phyloP scores from a whole-genome alignment of 495 filamentous ascomycete genomes.

The Echria macrotheca region DNA sequence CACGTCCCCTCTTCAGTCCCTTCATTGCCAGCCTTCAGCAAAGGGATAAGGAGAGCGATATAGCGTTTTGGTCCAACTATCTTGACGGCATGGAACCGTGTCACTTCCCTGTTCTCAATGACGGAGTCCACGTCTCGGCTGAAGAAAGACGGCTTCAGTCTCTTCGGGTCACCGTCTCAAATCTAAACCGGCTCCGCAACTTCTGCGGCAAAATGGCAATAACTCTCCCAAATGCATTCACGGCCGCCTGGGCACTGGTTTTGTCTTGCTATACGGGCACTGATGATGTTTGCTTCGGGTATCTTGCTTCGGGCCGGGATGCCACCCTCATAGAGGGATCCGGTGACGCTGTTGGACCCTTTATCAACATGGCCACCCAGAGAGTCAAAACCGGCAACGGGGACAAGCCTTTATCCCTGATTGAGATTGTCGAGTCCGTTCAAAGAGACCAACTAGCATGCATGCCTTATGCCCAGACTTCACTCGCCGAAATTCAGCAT shows the following conservation, averaged over 20 bases:
- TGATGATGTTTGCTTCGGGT: slow-evolving; percentile 39
- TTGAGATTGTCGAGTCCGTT: slow-evolving; percentile 15
- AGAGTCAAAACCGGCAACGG: slow-evolving; percentile 22
- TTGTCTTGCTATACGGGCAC: slow-evolving; percentile 35
- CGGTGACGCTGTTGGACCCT: slow-evolving; percentile 43
- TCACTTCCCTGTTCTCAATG: slow-evolving; percentile 20
- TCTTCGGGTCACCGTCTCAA: slow-evolving; percentile 11
- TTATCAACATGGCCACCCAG: slow-evolving; percentile 55
- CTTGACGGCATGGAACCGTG: slow-evolving; percentile 23
- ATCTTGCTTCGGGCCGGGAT: slow-evolving; percentile 41
- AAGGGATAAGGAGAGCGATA: slow-evolving; percentile 43
- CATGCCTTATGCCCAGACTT: slow-evolving; percentile 34
- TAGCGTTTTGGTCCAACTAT: slow-evolving; percentile 19
- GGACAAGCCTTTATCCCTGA: neutral
- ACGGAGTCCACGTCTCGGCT: slow-evolving; percentile 5
- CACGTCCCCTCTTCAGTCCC: slow-evolving; percentile 33
- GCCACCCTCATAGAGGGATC: slow-evolving; percentile 37
- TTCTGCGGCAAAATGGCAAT: slow-evolving; percentile 14
- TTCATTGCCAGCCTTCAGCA: slow-evolving; percentile 46
- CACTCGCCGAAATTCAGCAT: slow-evolving; percentile 39
- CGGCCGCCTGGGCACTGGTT: slow-evolving; percentile 38
- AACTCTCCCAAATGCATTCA: slow-evolving; percentile 28
- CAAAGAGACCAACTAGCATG: slow-evolving; percentile 33
- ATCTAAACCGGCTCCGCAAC: slow-evolving; percentile 4
- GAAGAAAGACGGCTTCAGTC: slow-evolving; percentile 9